These are phyloP conservation scores for Akanthomyces uredinophilus DNA, from an alignment of 2,329 filamentous ascomycete genomes.

Conservation along the genomic window DNA sequence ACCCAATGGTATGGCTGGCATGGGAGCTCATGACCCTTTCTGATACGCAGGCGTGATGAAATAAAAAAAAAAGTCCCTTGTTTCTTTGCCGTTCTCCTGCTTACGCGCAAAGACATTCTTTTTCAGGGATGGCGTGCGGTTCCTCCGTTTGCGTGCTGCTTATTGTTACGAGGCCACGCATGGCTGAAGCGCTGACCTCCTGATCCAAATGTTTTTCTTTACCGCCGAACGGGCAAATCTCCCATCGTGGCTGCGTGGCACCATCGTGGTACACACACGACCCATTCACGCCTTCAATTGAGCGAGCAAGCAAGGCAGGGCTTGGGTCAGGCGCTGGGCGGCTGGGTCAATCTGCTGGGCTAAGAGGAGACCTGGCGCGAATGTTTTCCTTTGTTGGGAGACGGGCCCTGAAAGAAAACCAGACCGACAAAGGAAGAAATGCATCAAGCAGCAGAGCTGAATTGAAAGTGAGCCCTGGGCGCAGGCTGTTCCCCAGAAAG, in stretches of 20 bases:
- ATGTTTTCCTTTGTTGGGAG: not conserved
- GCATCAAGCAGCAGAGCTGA: not conserved
- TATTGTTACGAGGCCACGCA: not conserved
- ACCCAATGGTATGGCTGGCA: not conserved
- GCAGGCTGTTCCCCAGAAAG: not conserved
- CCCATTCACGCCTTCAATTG: not conserved
- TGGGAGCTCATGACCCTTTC: conserved; percentile 7
- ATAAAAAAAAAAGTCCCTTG: not conserved
- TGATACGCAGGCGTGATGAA: not conserved
- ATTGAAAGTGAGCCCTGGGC: not conserved
- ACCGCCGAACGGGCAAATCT: not conserved
- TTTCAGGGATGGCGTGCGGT: not conserved
- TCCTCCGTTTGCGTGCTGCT: not conserved
- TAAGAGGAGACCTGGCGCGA: not conserved
- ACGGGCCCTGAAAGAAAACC: not conserved
- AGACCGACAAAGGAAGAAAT: not conserved
- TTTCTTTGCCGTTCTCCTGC: not conserved
- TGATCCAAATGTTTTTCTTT: conserved; percentile 1
- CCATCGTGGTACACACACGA: not conserved
- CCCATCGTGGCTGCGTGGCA: not conserved
- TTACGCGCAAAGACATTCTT: not conserved
- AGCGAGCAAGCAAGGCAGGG: conserved; percentile 8
- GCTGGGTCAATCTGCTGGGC: not conserved
- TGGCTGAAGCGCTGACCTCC: conserved; percentile 10
- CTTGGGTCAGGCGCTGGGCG: conserved; percentile 17